These are phyloP conservation scores for Gamarada debralockiae DNA, from an alignment of 495 filamentous ascomycete species.

Conservation along the genomic window DNA sequence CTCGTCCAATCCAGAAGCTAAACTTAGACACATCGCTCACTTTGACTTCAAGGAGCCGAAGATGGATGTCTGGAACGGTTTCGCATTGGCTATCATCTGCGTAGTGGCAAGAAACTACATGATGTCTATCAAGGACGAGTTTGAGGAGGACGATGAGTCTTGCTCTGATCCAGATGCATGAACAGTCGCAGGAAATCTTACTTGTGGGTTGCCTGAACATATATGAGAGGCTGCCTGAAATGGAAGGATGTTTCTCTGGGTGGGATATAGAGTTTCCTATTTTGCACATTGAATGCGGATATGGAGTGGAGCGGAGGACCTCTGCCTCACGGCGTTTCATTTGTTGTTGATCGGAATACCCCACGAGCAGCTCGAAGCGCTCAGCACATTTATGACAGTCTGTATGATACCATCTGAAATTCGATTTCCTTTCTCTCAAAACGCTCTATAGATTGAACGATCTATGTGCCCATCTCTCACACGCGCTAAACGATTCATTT, in stretches of 20 bases:
- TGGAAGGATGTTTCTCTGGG: slow-evolving; percentile 68
- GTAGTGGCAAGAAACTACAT: slow-evolving; percentile 18
- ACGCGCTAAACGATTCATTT: no score
- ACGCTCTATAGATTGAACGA: no score
- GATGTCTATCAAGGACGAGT: slow-evolving; percentile 20
- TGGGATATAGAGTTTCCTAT: neutral
- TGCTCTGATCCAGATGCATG: slow-evolving; percentile 13
- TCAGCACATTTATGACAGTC: slow-evolving; percentile 3
- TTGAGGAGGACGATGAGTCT: slow-evolving; percentile 15
- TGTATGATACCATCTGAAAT: slow-evolving; percentile 3
- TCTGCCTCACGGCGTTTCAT: slow-evolving; percentile 1
- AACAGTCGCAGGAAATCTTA: neutral
- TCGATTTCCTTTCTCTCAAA: neutral
- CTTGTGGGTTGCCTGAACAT: neutral
- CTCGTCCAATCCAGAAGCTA: slow-evolving; percentile 20
- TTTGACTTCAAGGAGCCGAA: slow-evolving; percentile 31
- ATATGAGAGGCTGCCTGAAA: slow-evolving; percentile 57
- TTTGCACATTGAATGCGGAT: neutral
- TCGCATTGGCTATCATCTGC: slow-evolving; percentile 28
- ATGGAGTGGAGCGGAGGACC: neutral
- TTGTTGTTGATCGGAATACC: slow-evolving; percentile 7
- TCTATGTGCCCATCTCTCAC: no score
- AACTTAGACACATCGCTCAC: slow-evolving; percentile 27
- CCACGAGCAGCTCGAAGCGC: slow-evolving; percentile 2
- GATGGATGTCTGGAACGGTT: slow-evolving; percentile 36